Evolutionary conservation across 805 yeast genomes (phyloP).

Genomic region (Candida cerambycidarum): DNA sequence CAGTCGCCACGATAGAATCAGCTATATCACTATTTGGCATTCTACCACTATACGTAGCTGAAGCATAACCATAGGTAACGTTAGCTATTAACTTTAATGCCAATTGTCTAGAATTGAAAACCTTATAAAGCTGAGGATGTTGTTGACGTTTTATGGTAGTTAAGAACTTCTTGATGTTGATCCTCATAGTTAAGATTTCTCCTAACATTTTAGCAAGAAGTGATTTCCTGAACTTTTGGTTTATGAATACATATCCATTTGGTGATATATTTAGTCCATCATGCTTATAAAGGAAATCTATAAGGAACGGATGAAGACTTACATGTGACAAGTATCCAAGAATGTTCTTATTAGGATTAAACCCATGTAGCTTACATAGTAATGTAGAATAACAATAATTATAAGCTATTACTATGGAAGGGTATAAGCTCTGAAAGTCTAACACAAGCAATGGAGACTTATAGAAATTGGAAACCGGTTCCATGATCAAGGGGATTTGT

Average conservation of each 20-base stretch:
- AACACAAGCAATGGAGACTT: conserved; percentile 87
- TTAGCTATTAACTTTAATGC: conserved; percentile 90
- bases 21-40: conserved; percentile 98
- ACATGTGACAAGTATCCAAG: conserved; percentile 54
- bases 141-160: conserved; percentile 32
- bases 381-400: conserved; percentile 82
- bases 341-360: conserved; percentile 45
- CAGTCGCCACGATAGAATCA: conserved; percentile 90
- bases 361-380: conserved; percentile 60
- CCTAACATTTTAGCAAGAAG: conserved; percentile 78
- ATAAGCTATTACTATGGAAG: conserved; percentile 96
- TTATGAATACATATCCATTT: conserved; percentile 80
- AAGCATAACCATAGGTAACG: conserved; percentile 93
- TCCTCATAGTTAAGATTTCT: conserved; percentile 77
- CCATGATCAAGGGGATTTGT: conserved; percentile 88
- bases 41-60: conserved; percentile 93
- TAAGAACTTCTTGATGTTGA: conserved; percentile 78
- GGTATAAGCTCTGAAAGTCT: conserved; percentile 93
- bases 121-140: conserved; percentile 49
- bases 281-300: conserved; percentile 52
- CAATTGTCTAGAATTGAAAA: conserved; percentile 74
- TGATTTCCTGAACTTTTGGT: conserved; percentile 64
- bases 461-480: conserved; percentile 81
- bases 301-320: conserved; percentile 52
- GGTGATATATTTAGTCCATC: conserved; percentile 67